Conservation (phyloP, 2,329 filamentous ascomycete genomes). For the Fusarium siculi region DNA sequence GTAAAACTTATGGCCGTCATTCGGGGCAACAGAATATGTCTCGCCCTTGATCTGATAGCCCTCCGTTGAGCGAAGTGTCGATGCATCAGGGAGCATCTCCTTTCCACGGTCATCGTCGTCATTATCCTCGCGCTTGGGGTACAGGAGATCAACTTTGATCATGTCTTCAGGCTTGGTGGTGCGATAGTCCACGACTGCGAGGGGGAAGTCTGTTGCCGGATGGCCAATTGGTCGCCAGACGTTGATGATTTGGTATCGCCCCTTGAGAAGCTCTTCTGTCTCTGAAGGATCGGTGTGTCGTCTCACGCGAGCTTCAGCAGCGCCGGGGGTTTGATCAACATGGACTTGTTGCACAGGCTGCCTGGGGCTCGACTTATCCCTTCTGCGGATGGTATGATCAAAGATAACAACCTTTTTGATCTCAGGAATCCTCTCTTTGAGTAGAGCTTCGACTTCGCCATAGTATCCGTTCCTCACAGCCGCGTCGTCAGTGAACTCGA, state of each 20-base stretch:
- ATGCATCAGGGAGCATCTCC: slow-evolving; percentile 30
- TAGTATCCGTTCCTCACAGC: slow-evolving; percentile 69
- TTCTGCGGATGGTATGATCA: slow-evolving; percentile 75
- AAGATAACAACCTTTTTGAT: slow-evolving; percentile 74
- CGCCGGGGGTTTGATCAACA: slow-evolving; percentile 75
- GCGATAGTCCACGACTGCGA: slow-evolving; percentile 41
- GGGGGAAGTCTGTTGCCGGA: slow-evolving; percentile 38
- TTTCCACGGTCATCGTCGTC: slow-evolving; percentile 42
- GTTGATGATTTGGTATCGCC: slow-evolving; percentile 65
- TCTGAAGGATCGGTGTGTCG: slow-evolving; percentile 63
- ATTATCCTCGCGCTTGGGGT: slow-evolving; percentile 35
- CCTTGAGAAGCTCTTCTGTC: slow-evolving; percentile 49
- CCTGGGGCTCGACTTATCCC: slow-evolving; percentile 63
- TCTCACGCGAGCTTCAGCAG: slow-evolving; percentile 69
- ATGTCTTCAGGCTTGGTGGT: slow-evolving; percentile 40
- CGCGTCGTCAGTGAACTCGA: slow-evolving; percentile 64
- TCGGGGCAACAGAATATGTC: slow-evolving; percentile 35
- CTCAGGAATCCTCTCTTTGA: slow-evolving; percentile 64
- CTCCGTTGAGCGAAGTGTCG: slow-evolving; percentile 27
- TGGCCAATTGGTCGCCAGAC: slow-evolving; percentile 51
- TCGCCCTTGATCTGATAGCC: slow-evolving; percentile 41
- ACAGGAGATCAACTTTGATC: slow-evolving; percentile 38
- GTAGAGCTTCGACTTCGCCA: slow-evolving; percentile 66
- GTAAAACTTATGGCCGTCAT: slow-evolving; percentile 38
- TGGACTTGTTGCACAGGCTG: slow-evolving; percentile 77